These are phyloP conservation scores for Kodamaea fukazawae DNA, from an alignment of 805 yeast genomes.

Conservation along the genomic window DNA sequence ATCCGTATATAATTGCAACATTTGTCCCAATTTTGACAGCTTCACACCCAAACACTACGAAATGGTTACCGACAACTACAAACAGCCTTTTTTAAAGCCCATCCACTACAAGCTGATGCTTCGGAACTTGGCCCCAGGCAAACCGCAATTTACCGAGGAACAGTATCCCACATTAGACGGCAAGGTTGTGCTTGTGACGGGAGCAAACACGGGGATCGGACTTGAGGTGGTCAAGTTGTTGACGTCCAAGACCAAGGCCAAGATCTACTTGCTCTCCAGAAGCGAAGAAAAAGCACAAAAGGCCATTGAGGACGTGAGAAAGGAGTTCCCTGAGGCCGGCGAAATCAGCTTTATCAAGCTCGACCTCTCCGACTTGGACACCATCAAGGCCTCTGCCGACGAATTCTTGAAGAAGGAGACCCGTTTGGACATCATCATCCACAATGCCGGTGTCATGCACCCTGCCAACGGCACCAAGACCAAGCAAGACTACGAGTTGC, in stretches of 20 bases:
- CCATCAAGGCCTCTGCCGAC: slow-evolving; percentile 25
- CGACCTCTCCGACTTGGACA: slow-evolving; percentile 10
- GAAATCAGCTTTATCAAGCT: slow-evolving; percentile 7
- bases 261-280: slow-evolving; percentile 37
- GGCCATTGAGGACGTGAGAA: slow-evolving; percentile 24
- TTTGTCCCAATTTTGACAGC: no score
- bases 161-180: slow-evolving; percentile 36
- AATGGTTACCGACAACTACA: no score
- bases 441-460: slow-evolving; percentile 32
- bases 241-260: slow-evolving; percentile 27
- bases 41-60: no score
- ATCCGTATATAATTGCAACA: no score
- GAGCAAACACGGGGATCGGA: slow-evolving; percentile 37
- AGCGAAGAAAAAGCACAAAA: slow-evolving; percentile 26
- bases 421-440: slow-evolving; percentile 20
- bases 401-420: slow-evolving; percentile 10
- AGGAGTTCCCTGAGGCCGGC: slow-evolving; percentile 18
- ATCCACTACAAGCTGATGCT: no score
- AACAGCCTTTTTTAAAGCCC: no score
- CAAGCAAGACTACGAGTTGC: slow-evolving; percentile 44
- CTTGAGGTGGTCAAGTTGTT: slow-evolving; percentile 29
- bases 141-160: slow-evolving; percentile 25
- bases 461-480: slow-evolving; percentile 36
- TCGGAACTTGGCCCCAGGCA: no score
- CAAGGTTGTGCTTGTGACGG: slow-evolving; percentile 40